Evolutionary conservation across 768 basidiomycete genomes (phyloP).

Genomic region (Boletellus ananas): DNA sequence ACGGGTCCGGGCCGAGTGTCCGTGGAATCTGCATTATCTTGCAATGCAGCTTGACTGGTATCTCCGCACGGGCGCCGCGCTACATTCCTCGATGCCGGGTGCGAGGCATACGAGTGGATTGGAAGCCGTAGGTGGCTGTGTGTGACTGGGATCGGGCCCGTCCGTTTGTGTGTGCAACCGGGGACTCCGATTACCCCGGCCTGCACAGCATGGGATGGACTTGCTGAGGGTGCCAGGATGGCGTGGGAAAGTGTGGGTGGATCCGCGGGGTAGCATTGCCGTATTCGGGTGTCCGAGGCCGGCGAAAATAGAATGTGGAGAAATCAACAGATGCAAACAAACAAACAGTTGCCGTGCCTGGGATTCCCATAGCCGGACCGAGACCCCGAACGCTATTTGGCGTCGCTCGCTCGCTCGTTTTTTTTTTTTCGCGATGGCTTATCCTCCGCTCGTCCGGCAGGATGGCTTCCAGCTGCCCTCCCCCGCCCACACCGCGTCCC

Average conservation of each 20-base stretch:
- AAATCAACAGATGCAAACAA: slow-evolving; percentile 12
- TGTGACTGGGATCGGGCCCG: too few relatives aligned
- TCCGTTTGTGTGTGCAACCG: too few relatives aligned
- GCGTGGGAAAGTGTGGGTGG: not conserved
- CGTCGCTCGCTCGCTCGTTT: not conserved
- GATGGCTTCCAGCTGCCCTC: slow-evolving; percentile 70
- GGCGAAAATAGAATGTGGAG: slow-evolving; percentile 24
- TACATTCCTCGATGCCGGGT: too few relatives aligned
- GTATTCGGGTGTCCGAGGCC: slow-evolving; percentile 12
- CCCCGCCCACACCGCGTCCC: slow-evolving; percentile 33
- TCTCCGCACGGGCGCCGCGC: too few relatives aligned
- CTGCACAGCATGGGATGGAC: too few relatives aligned
- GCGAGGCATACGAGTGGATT: too few relatives aligned
- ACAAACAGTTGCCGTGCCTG: slow-evolving; percentile 16
- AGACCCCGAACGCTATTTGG: slow-evolving; percentile 29
- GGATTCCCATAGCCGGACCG: slow-evolving; percentile 32
- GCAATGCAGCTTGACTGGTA: too few relatives aligned
- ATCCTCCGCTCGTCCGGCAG: slow-evolving; percentile 46
- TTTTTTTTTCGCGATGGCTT: slow-evolving; percentile 19
- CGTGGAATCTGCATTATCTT: too few relatives aligned
- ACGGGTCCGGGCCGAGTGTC: too few relatives aligned
- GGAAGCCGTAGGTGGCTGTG: too few relatives aligned
- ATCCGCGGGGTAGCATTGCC: not conserved
- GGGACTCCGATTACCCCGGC: too few relatives aligned
- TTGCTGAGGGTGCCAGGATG: too few relatives aligned